Conservation (phyloP, 352 stramenopile species). For the Albugo candida region DNA sequence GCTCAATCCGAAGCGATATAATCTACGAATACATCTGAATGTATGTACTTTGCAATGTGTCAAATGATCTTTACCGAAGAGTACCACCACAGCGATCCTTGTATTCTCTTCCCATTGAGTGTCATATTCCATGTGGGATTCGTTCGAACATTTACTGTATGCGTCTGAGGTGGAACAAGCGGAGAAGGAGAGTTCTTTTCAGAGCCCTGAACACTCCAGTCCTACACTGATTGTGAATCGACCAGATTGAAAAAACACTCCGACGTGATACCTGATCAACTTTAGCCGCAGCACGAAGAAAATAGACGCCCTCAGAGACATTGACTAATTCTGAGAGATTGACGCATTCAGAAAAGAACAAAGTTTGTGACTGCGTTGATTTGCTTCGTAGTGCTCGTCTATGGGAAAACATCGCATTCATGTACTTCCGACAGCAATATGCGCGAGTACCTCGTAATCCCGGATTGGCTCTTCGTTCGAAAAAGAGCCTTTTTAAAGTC, state of each 20-base stretch:
- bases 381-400: background rate
- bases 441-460: slow-evolving; percentile 20
- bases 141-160: slow-evolving; percentile 65
- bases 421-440: background rate
- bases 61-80: slow-evolving; percentile 19
- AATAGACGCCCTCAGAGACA: slow-evolving; percentile 10
- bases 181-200: slow-evolving; percentile 35
- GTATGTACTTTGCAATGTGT: background rate
- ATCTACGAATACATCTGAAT: background rate
- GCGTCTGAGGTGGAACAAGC: slow-evolving; percentile 45
- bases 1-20: background rate
- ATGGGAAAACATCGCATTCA: background rate
- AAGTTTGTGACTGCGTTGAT: slow-evolving; percentile 5
- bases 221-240: slow-evolving; percentile 9
- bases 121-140: slow-evolving; percentile 36
- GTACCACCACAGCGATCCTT: slow-evolving; percentile 35
- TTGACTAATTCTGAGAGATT: slow-evolving; percentile 19
- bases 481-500: slow-evolving; percentile 30
- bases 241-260: background rate
- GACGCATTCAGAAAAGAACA: slow-evolving; percentile 42
- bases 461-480: slow-evolving; percentile 19
- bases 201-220: slow-evolving; percentile 36
- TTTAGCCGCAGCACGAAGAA: slow-evolving; percentile 34
- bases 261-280: slow-evolving; percentile 44
- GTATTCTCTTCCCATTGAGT: slow-evolving; percentile 50